These are phyloP conservation scores for Cladosporium sp. DNA, from an alignment of 2,329 filamentous ascomycete genomes.

Conservation along the genomic window DNA sequence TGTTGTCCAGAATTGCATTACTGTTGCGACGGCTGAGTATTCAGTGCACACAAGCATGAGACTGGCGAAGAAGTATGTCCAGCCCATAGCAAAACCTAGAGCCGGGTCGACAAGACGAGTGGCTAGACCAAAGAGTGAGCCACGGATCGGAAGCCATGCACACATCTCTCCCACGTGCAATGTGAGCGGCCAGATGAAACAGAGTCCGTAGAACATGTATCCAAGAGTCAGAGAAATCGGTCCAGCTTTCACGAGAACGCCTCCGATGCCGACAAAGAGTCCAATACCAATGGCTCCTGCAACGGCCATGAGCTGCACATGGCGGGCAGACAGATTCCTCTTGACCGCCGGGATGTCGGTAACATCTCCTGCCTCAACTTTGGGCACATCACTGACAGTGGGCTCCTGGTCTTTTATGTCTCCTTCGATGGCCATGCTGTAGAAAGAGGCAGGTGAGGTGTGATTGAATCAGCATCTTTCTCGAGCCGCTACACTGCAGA, in stretches of 20 bases:
- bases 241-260: slow-evolving; percentile 36
- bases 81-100: slow-evolving; percentile 57
- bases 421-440: slow-evolving; percentile 4
- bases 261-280: slow-evolving; percentile 23
- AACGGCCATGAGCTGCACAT: slow-evolving; percentile 27
- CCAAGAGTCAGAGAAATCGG: slow-evolving; percentile 44
- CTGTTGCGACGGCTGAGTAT: slow-evolving; percentile 21
- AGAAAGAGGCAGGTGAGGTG: neutral
- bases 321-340: slow-evolving; percentile 8
- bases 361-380: slow-evolving; percentile 1
- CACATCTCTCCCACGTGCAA: slow-evolving; percentile 62
- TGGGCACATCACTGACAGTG: neutral
- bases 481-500: neutral
- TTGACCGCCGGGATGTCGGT: neutral
- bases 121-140: slow-evolving; percentile 74
- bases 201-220: slow-evolving; percentile 27
- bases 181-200: slow-evolving; percentile 46
- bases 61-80: slow-evolving; percentile 29
- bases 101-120: slow-evolving; percentile 73
- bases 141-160: slow-evolving; percentile 71
- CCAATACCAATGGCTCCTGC: slow-evolving; percentile 26
- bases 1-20: slow-evolving; percentile 40
- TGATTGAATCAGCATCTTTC: neutral
- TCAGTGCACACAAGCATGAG: slow-evolving; percentile 23
- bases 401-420: neutral